A percentile compares a stretch with the other conserved stretches of the same genome.
Conservation (phyloP, 1,284 basidiomycete genomes). For the Phaffia rhodozyma region DNA sequence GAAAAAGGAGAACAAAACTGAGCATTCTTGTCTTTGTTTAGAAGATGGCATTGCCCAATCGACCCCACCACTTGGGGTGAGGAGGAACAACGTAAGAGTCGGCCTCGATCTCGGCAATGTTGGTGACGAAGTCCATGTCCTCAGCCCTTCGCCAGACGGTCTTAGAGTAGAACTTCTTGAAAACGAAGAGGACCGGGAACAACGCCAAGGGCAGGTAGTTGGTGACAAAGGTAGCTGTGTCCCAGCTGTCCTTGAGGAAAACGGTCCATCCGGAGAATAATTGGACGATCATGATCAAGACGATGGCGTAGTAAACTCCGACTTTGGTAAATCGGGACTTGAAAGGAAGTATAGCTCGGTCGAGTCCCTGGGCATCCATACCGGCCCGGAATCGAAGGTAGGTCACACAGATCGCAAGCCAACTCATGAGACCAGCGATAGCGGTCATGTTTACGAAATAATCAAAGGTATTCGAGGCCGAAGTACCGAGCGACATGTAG, state of each 20-base stretch:
- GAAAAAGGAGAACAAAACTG: background rate
- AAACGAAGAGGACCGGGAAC: conserved; percentile 62
- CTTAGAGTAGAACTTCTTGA: conserved; percentile 27
- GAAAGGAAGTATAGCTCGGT: conserved; percentile 56
- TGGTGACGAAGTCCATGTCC: conserved; percentile 26
- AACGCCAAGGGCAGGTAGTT: conserved; percentile 64
- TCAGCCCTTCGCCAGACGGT: conserved; percentile 13
- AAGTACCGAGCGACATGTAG: conserved; percentile 47
- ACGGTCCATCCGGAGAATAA: conserved; percentile 62
- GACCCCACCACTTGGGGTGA: conserved; percentile 18
- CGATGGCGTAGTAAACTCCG: conserved; percentile 54
- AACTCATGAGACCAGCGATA: conserved; percentile 54
- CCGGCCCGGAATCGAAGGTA: conserved; percentile 70
- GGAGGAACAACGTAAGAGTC: conserved; percentile 26
- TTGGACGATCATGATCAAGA: conserved; percentile 49
- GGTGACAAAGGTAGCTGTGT: conserved; percentile 36
- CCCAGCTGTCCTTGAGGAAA: conserved; percentile 43
- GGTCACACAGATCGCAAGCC: conserved; percentile 69
- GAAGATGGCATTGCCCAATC: conserved; percentile 8
- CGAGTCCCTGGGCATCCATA: conserved; percentile 58
- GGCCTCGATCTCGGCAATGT: conserved; percentile 30
- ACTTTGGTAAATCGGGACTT: conserved; percentile 42
- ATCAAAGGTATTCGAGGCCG: conserved; percentile 55
- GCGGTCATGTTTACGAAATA: conserved; percentile 58
- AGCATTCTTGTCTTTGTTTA: background rate